These are phyloP conservation scores for Hymenoscyphus infarciens DNA, from an alignment of 2,329 filamentous ascomycete species.

Conservation along the genomic window DNA sequence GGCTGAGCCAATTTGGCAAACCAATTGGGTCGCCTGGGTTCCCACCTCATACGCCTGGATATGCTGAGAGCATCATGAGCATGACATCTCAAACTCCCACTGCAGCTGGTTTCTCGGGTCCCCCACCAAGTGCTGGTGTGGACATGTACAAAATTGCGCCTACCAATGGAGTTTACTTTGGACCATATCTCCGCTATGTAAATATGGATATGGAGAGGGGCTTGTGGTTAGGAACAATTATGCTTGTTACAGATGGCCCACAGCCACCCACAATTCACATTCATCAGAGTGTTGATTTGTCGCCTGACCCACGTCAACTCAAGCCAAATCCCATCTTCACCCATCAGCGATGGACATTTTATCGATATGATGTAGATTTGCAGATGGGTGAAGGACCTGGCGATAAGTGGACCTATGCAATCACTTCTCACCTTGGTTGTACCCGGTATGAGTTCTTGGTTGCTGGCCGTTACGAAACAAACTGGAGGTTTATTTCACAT, in stretches of 20 bases:
- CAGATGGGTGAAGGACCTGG: slow-evolving; percentile 81
- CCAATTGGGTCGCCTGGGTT: slow-evolving; percentile 78
- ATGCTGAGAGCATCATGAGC: slow-evolving; percentile 81
- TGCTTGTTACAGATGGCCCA: slow-evolving; percentile 85
- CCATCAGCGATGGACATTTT: slow-evolving; percentile 93
- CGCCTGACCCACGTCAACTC: slow-evolving; percentile 86
- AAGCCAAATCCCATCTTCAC: slow-evolving; percentile 77
- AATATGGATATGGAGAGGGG: slow-evolving; percentile 96
- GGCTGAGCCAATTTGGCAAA: slow-evolving; percentile 51
- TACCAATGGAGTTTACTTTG: slow-evolving; percentile 97
- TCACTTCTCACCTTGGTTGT: slow-evolving; percentile 93
- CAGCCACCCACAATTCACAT: slow-evolving; percentile 96
- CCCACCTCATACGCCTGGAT: slow-evolving; percentile 77
- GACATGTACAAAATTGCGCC: slow-evolving; percentile 92
- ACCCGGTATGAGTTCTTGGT: slow-evolving; percentile 98
- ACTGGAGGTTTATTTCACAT: slow-evolving; percentile 94
- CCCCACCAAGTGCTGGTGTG: slow-evolving; percentile 83
- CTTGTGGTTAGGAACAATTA: slow-evolving; percentile 86
- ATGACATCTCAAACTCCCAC: slow-evolving; percentile 73
- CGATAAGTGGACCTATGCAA: slow-evolving; percentile 93
- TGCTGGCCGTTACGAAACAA: slow-evolving; percentile 82
- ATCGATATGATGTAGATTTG: slow-evolving; percentile 87
- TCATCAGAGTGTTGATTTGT: slow-evolving; percentile 84
- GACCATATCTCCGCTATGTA: slow-evolving; percentile 89
- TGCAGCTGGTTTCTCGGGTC: slow-evolving; percentile 78